Conservation (phyloP, 805 yeast species). For the Jamesozyma piceae region DNA sequence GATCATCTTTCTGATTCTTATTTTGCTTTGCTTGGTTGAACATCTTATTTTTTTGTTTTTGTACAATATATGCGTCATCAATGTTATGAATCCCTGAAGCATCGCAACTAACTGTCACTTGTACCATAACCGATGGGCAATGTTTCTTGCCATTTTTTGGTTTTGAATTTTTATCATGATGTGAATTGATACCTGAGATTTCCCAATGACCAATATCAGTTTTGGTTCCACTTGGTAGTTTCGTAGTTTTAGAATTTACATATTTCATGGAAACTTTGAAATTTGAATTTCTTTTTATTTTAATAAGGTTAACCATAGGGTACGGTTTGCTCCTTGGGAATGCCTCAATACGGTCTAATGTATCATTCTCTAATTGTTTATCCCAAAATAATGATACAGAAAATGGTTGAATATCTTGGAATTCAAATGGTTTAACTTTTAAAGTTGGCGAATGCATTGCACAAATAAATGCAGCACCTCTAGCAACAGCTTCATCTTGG, state of each 20-base stretch:
- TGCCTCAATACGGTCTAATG: slow-evolving; percentile 75
- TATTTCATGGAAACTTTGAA: slow-evolving; percentile 42
- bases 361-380: slow-evolving; percentile 66
- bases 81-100: slow-evolving; percentile 90
- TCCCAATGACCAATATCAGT: slow-evolving; percentile 58
- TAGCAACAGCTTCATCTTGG: slow-evolving; percentile 98
- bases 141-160: not conserved
- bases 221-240: not conserved
- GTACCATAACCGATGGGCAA: slow-evolving; percentile 10
- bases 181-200: slow-evolving; percentile 59
- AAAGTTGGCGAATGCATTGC: slow-evolving; percentile 35
- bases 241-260: not conserved
- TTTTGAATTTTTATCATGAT: not conserved
- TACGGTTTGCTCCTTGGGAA: slow-evolving; percentile 85
- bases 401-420: not conserved
- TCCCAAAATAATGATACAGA: slow-evolving; percentile 46
- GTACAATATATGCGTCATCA: slow-evolving; percentile 37
- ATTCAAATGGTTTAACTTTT: slow-evolving; percentile 49
- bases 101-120: slow-evolving; percentile 71
- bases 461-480: slow-evolving; percentile 97
- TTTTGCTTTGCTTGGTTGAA: slow-evolving; percentile 52
- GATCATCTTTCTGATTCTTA: not conserved
- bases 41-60: not conserved
- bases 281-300: slow-evolving; percentile 82
- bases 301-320: slow-evolving; percentile 92